Conservation (phyloP, 2,329 filamentous ascomycete species). For the Neoascochyta sp. region DNA sequence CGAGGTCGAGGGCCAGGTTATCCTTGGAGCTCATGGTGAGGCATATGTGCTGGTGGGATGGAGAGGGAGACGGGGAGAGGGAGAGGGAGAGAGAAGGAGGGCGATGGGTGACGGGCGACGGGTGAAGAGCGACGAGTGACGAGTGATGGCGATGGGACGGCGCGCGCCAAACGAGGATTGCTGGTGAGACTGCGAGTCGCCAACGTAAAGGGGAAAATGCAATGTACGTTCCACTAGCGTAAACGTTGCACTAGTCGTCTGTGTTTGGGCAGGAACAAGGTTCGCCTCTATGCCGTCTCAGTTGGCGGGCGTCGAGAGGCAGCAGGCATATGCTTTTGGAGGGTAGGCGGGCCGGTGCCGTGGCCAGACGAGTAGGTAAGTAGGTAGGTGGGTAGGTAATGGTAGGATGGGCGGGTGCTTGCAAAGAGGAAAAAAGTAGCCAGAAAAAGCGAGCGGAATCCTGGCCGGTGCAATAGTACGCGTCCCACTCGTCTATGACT, state of each 20-base stretch:
- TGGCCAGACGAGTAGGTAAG: slow-evolving; percentile 1
- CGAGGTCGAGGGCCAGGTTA: slow-evolving; percentile 28
- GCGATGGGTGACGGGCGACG: too few relatives aligned
- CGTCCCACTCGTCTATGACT: slow-evolving; percentile 23
- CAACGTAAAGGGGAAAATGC: slow-evolving; percentile 31
- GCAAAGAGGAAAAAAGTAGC: too few relatives aligned
- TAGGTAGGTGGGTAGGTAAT: slow-evolving; percentile 8
- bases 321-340: too few relatives aligned
- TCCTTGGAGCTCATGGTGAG: slow-evolving; percentile 33
- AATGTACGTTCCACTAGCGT: slow-evolving; percentile 23
- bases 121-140: too few relatives aligned
- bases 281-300: slow-evolving; percentile 19
- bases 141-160: slow-evolving; percentile 18
- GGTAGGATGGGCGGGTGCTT: slow-evolving; percentile 16
- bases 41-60: slow-evolving; percentile 14
- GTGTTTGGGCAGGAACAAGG: slow-evolving; percentile 25
- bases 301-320: slow-evolving; percentile 21
- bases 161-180: slow-evolving; percentile 19
- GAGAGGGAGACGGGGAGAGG: slow-evolving; percentile 8
- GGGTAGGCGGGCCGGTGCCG: not conserved
- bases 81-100: slow-evolving; percentile 8
- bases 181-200: slow-evolving; percentile 19
- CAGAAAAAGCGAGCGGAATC: slow-evolving; percentile 12
- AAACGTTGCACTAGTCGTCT: slow-evolving; percentile 14
- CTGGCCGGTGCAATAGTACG: slow-evolving; percentile 21